Evolutionary conservation across 805 yeast species (phyloP).

Genomic region (Candida tallmaniae): DNA sequence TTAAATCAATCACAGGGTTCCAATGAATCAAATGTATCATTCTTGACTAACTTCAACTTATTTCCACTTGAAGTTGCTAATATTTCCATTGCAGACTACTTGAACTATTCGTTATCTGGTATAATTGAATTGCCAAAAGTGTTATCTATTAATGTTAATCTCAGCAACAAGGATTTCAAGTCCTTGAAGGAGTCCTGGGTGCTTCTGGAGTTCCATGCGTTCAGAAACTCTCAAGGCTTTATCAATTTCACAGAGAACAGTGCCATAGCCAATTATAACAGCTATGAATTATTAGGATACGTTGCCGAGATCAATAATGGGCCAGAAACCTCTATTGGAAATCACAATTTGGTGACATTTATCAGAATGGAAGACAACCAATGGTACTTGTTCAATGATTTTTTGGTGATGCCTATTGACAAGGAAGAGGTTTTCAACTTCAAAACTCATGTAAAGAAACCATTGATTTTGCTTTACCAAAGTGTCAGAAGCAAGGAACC

Average conservation of each 20-base stretch:
- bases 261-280: constrained; percentile 23
- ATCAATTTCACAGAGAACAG: constrained; percentile 6
- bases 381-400: constrained; percentile 92
- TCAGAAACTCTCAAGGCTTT: not conserved
- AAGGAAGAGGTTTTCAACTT: constrained; percentile 77
- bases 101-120: constrained; percentile 6
- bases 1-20: constrained; percentile 12
- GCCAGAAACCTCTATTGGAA: constrained; percentile 30
- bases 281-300: constrained; percentile 63
- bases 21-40: constrained; percentile 24
- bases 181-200: constrained; percentile 8
- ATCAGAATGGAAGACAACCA: constrained; percentile 39
- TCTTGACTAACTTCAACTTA: constrained; percentile 4
- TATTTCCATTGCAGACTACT: constrained; percentile 3
- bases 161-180: constrained; percentile 50
- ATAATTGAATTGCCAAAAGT: constrained; percentile 46
- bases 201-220: constrained; percentile 6
- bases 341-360: constrained; percentile 59
- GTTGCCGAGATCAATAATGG: constrained; percentile 63
- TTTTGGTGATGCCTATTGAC: constrained; percentile 70
- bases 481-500: constrained; percentile 33
- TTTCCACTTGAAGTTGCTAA: constrained; percentile 3
- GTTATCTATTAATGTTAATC: constrained; percentile 54
- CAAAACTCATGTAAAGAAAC: constrained; percentile 76
- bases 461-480: constrained; percentile 67